Evolutionary conservation across 805 yeast species (phyloP).

Genomic region (Kuraishia capsulata): DNA sequence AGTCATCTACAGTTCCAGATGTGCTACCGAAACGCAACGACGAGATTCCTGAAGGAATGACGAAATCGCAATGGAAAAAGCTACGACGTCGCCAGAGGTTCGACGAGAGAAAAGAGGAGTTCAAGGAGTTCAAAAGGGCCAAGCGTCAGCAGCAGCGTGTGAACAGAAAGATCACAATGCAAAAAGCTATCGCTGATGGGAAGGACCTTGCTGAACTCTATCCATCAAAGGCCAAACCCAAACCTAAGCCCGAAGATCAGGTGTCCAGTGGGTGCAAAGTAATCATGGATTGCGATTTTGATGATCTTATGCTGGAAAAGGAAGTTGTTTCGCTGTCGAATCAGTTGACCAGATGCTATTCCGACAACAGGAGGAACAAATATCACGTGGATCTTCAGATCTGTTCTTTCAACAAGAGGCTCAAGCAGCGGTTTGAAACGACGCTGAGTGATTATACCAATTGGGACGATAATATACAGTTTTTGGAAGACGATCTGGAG

Average conservation of each 20-base stretch:
- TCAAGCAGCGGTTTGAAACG: slow-evolving; percentile 61
- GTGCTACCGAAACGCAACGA: neutral
- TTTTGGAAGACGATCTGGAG: slow-evolving; percentile 30
- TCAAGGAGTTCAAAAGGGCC: slow-evolving; percentile 40
- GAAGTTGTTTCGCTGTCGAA: slow-evolving; percentile 61
- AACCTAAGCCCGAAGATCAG: slow-evolving; percentile 35
- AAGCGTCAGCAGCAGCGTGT: slow-evolving; percentile 37
- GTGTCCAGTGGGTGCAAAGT: slow-evolving; percentile 39
- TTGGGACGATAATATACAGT: slow-evolving; percentile 53
- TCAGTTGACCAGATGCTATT: slow-evolving; percentile 77
- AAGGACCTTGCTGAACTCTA: slow-evolving; percentile 26
- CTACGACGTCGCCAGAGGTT: slow-evolving; percentile 37
- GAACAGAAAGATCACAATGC: slow-evolving; percentile 19
- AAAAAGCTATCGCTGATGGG: slow-evolving; percentile 27
- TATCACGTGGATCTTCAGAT: slow-evolving; percentile 51
- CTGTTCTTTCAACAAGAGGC: slow-evolving; percentile 54
- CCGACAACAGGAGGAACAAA: slow-evolving; percentile 59
- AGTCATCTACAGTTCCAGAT: too few species aligned
- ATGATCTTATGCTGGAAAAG: slow-evolving; percentile 76
- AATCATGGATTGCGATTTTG: slow-evolving; percentile 86
- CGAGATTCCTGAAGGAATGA: slow-evolving; percentile 72
- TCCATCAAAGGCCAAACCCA: slow-evolving; percentile 14
- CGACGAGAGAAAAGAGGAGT: slow-evolving; percentile 63
- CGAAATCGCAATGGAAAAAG: slow-evolving; percentile 78
- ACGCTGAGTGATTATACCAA: slow-evolving; percentile 46